These are phyloP conservation scores for Backusella macrospora DNA, from an alignment of 192 early-diverging fungal genomes.

Conservation along the genomic window DNA sequence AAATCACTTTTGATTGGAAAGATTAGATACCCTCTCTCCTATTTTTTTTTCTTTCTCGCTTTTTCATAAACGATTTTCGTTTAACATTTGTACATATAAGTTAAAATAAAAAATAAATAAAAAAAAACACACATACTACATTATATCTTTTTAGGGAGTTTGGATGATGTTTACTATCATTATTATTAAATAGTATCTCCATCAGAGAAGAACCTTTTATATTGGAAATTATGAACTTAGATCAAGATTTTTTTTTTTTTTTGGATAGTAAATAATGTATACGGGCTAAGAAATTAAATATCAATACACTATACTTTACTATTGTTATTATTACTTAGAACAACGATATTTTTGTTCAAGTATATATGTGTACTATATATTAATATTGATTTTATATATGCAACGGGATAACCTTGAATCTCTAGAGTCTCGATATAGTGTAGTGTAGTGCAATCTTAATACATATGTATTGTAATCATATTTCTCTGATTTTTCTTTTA, in stretches of 20 bases:
- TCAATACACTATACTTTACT: neutral
- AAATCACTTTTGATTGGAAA: slow-evolving; percentile 10
- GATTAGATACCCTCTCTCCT: neutral
- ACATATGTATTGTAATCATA: too few species aligned
- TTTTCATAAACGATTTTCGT: neutral
- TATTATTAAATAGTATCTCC: too few species aligned
- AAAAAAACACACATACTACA: neutral
- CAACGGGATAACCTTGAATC: neutral
- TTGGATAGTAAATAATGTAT: neutral
- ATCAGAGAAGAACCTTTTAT: neutral
- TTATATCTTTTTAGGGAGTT: neutral
- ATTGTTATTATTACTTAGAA: neutral
- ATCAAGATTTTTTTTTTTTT: neutral
- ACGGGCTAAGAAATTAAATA: too few species aligned
- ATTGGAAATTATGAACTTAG: neutral
- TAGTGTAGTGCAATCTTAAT: neutral
- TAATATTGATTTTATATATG: neutral
- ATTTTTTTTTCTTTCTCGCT: neutral
- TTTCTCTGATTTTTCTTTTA: too few species aligned
- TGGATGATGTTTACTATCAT: neutral
- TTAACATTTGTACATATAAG: neutral
- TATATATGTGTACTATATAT: neutral
- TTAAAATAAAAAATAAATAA: neutral
- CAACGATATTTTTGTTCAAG: neutral
- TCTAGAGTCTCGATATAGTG: neutral